A percentile compares a stretch with the other conserved stretches of the same genome.
These are phyloP conservation scores for Rhodamnia rubescens DNA, from an alignment of 345 rosid species.

Conservation along the genomic window DNA sequence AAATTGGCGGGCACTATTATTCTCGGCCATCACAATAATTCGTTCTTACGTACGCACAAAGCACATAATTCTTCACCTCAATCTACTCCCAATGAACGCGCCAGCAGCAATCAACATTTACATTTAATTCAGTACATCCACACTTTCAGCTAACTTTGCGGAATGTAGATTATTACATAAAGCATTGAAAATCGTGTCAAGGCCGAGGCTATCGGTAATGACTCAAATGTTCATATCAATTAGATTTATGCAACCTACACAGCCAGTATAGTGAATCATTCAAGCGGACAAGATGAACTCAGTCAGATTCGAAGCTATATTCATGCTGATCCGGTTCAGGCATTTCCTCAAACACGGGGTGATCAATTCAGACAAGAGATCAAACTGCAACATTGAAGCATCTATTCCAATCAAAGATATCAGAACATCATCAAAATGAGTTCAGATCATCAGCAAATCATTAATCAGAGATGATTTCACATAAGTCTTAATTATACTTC, in stretches of 20 bases:
- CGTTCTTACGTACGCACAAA: too few species aligned
- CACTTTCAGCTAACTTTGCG: not conserved
- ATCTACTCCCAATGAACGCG: not conserved
- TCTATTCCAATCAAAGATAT: not conserved
- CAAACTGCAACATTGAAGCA: not conserved
- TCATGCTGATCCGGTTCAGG: not conserved
- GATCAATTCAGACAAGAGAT: not conserved
- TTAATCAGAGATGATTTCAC: not conserved
- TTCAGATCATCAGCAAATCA: not conserved
- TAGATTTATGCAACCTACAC: not conserved
- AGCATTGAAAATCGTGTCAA: not conserved
- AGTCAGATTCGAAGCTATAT: not conserved
- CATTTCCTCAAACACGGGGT: not conserved
- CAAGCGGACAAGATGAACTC: not conserved
- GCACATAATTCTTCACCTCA: not conserved
- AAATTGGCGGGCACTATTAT: too few species aligned
- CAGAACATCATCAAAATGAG: not conserved
- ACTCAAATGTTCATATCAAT: not conserved
- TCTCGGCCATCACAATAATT: not conserved
- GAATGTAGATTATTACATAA: not conserved
- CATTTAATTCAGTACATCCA: not conserved
- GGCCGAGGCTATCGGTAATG: not conserved
- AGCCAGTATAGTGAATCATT: not conserved
- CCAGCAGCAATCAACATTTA: not conserved
- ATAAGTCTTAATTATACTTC: not conserved